phyloP scores from a whole-genome alignment of 257 asterid genomes.

The Anisodus acutangulus region DNA sequence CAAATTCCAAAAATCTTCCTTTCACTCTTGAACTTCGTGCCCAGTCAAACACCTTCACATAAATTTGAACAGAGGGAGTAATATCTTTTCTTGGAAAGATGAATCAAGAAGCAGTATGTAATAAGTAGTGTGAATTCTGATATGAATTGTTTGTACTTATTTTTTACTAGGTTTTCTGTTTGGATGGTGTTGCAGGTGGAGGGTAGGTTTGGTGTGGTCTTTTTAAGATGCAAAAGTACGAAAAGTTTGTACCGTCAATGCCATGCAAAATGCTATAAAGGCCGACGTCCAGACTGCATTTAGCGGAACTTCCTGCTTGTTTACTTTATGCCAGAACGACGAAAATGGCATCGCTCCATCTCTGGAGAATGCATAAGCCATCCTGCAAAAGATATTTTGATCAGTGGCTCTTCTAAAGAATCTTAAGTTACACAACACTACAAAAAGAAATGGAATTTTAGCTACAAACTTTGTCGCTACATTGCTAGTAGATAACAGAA shows the following conservation, averaged over 20 bases:
- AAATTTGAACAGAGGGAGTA: too few relatives aligned
- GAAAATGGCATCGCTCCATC: constrained; percentile 99
- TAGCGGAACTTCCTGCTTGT: constrained; percentile 81
- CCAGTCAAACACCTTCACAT: too few relatives aligned
- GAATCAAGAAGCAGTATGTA: background rate
- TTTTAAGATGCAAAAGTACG: background rate
- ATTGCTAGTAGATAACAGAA: too few relatives aligned
- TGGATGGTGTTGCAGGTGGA: background rate
- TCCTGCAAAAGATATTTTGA: constrained; percentile 47
- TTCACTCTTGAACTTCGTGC: too few relatives aligned
- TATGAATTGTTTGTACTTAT: background rate
- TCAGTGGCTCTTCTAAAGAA: constrained; percentile 28
- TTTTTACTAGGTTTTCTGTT: background rate
- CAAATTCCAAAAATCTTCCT: too few relatives aligned
- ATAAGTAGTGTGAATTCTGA: background rate
- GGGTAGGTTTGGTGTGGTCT: too few relatives aligned
- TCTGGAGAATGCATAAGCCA: constrained; percentile 96
- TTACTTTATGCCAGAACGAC: constrained; percentile 79
- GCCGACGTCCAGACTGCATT: constrained; percentile 92
- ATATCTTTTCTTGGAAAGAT: too few relatives aligned
- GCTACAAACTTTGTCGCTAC: too few relatives aligned
- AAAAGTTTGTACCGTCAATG: constrained; percentile 65
- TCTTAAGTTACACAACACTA: background rate
- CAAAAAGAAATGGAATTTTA: too few relatives aligned
- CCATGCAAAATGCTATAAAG: constrained; percentile 93